These are phyloP conservation scores for Rosa lucieae DNA, from an alignment of 306 rosid species.

Conservation along the genomic window DNA sequence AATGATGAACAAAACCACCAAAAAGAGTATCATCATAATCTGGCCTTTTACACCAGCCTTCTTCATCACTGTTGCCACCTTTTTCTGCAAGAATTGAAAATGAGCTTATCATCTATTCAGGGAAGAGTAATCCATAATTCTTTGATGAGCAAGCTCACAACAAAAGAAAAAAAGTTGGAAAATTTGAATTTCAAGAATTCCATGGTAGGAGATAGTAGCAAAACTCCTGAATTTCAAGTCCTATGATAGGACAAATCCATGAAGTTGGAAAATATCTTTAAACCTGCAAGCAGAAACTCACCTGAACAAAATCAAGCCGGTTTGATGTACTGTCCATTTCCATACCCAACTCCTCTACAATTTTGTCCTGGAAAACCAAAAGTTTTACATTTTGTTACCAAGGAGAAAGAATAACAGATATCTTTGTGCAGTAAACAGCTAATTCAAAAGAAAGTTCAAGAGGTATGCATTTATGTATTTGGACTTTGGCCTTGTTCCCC, in stretches of 20 bases:
- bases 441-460: background rate
- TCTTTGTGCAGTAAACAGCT: background rate
- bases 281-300: slow-evolving; percentile 45
- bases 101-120: slow-evolving; percentile 6
- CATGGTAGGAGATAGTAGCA: background rate
- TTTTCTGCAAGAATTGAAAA: slow-evolving; percentile 63
- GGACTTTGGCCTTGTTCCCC: background rate
- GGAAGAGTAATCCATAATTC: background rate
- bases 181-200: background rate
- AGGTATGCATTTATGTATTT: slow-evolving; percentile 9
- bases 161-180: background rate
- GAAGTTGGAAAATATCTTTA: slow-evolving; percentile 15
- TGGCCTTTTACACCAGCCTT: slow-evolving; percentile 93
- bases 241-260: background rate
- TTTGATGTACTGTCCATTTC: slow-evolving; percentile 96
- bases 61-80: slow-evolving; percentile 91
- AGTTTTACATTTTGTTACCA: slow-evolving; percentile 9
- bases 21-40: slow-evolving; percentile 77
- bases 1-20: slow-evolving; percentile 77
- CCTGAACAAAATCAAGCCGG: slow-evolving; percentile 97
- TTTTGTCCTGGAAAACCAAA: slow-evolving; percentile 68
- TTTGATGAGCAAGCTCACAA: background rate
- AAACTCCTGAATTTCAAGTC: background rate
- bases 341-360: slow-evolving; percentile 76
- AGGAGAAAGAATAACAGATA: background rate